phyloP scores from a whole-genome alignment of 306 rosid species.

The Morella rubra region DNA sequence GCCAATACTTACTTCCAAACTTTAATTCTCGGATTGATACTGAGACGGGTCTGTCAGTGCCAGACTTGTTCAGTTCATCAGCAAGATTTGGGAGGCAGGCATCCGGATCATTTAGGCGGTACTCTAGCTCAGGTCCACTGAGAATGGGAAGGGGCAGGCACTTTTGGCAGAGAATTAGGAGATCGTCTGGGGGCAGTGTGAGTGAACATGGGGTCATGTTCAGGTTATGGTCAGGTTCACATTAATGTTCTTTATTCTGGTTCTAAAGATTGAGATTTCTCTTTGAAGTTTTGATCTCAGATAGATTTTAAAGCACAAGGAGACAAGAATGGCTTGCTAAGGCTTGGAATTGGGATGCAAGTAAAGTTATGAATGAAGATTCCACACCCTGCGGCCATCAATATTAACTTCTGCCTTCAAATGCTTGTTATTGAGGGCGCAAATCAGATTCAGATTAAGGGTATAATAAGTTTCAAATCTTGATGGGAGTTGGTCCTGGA shows the following conservation, averaged over 20 bases:
- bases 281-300: slow-evolving; percentile 18
- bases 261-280: slow-evolving; percentile 5
- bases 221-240: slow-evolving; percentile 43
- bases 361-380: slow-evolving; percentile 35
- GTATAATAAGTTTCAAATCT: not conserved
- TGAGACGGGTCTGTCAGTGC: slow-evolving; percentile 51
- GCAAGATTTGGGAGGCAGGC: slow-evolving; percentile 37
- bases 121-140: slow-evolving; percentile 65
- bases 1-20: slow-evolving; percentile 48
- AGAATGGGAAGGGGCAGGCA: slow-evolving; percentile 52
- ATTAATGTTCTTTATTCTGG: slow-evolving; percentile 23
- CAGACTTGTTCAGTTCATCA: slow-evolving; percentile 54
- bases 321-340: slow-evolving; percentile 3
- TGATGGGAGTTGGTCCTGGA: slow-evolving; percentile 10
- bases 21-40: slow-evolving; percentile 41
- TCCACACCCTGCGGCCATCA: slow-evolving; percentile 26
- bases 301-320: slow-evolving; percentile 11
- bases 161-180: slow-evolving; percentile 69
- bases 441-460: slow-evolving; percentile 23
- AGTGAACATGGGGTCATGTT: slow-evolving; percentile 62
- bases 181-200: slow-evolving; percentile 65
- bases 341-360: slow-evolving; percentile 31
- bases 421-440: slow-evolving; percentile 17
- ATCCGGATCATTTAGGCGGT: slow-evolving; percentile 56
- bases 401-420: slow-evolving; percentile 15